A percentile compares a stretch with the other conserved stretches of the same genome.
These are phyloP conservation scores for Raphanus hybrid DNA, from an alignment of 441 rosid species.

Conservation along the genomic window DNA sequence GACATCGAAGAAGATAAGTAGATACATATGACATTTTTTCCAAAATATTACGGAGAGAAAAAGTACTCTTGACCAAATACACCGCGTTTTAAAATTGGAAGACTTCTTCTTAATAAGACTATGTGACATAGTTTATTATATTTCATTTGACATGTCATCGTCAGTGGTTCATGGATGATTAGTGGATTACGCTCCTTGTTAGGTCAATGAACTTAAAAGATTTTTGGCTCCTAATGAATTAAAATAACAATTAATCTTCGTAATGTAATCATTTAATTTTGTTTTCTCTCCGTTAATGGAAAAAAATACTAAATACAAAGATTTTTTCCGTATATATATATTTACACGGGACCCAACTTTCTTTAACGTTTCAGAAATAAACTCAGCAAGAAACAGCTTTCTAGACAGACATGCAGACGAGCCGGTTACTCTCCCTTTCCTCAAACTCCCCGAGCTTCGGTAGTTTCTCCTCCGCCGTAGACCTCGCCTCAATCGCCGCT, in stretches of 20 bases:
- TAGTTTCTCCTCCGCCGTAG: slow-evolving; percentile 57
- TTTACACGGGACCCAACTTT: slow-evolving; percentile 24
- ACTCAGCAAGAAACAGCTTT: slow-evolving; percentile 4
- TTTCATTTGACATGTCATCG: slow-evolving; percentile 3
- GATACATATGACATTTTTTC: too few relatives aligned
- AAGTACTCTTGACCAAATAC: background rate
- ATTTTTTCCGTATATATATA: slow-evolving; percentile 17
- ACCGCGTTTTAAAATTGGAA: background rate
- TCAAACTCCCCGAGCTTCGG: slow-evolving; percentile 65
- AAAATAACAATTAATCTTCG: background rate
- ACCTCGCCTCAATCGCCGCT: slow-evolving; percentile 71
- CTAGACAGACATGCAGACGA: slow-evolving; percentile 48
- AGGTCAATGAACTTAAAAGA: background rate
- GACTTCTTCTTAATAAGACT: slow-evolving; percentile 8
- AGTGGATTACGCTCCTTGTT: slow-evolving; percentile 12
- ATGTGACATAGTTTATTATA: background rate
- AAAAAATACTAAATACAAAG: background rate
- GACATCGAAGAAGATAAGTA: too few relatives aligned
- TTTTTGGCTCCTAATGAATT: slow-evolving; percentile 19
- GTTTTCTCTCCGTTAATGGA: slow-evolving; percentile 7
- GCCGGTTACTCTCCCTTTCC: slow-evolving; percentile 52
- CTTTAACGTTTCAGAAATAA: slow-evolving; percentile 14
- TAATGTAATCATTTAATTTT: slow-evolving; percentile 27
- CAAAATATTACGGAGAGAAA: too few relatives aligned
- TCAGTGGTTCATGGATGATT: slow-evolving; percentile 5